Base-by-base conservation (phyloP, 169 alveolate genomes). In the Cyclospora cayetanensis region DNA sequence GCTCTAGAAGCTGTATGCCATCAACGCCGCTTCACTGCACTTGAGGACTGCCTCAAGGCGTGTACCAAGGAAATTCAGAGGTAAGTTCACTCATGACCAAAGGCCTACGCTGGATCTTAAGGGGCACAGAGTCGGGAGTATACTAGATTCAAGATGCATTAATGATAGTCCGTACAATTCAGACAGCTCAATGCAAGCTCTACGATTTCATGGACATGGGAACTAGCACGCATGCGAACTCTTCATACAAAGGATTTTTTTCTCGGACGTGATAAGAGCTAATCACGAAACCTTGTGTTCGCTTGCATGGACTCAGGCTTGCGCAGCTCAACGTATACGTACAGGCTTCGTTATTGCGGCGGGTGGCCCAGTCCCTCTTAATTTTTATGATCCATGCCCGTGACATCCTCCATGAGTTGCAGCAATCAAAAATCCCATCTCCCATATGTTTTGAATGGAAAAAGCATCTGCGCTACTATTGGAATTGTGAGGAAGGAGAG, bases 391-490 rank as follows among this genome's bases (percentile, higher is more conserved):
- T 95, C 29, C 96, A 94, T 91, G 93, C 94, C 68, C 93, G 96
- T 22, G 96, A 95, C 86, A 94, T 95, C 91, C 95, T 97, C 70
- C 97, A 94, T 70, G 92, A 92, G n/a, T 66, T 96, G 25, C 95
- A 72, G 7, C 94, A 82, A 68, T 88, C 95, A 3, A 93, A 91
- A 88, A 92, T 90, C 84, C 25, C 76, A 11, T n/a, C 68, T 35
- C 68, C 89, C 96, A 97, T 90, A 68, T 98, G 97, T 86, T 98
- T 98, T 83, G 98, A 97, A 50, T 98, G 99, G 99, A 96, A 96
- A 93, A 97, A 97, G 55, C 98, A 98, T 94, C 97, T 98, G 65
- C 98, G 98, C 92, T 98, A 97, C 96, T 97, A 96, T 82, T 97
- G 98, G 98, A 77, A 90, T 18, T 41, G 90, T 29, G 95, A 83